Base-by-base conservation (phyloP, 2,329 filamentous ascomycete species). In the Macrophomina tecta region DNA sequence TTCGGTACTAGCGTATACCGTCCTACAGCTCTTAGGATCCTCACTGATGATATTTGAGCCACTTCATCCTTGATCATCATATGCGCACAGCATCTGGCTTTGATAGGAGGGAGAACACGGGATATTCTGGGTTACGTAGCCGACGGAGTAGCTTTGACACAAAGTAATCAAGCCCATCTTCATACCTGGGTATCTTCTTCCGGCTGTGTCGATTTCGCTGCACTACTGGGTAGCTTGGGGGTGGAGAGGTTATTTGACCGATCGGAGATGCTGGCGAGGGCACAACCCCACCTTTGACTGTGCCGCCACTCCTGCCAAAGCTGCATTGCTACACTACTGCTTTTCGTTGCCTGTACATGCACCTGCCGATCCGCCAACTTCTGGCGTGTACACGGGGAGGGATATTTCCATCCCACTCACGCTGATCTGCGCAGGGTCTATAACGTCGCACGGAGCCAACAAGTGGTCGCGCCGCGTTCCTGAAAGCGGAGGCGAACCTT, bases 281-380 rank as follows among this genome's bases (percentile, higher is more conserved):
- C 53, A 36, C 45, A 23, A 23, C 40, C 56, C 58, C 58, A 62
- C 58, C 45, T n/a, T 49, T 49, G 42, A 11, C 56, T 32, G 49
- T 32, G 9, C 52, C 58, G 45, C 58, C 58, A 62, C 58, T 62
- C 58, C 45, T 62, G 55, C 55, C 34, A 40, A n/a, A 18, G 30
- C 42, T 49, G 30, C 58, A 9, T 14, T n/a, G 16, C 23, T 4
- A 12, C 36, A 38, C n/a, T 6, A 18, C 42, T 49, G 30, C 45
- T 32, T 32, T 38, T 28, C 12, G 16, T 49, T 49, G n/a, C 16
- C 45, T 49, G 58, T 18, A 16, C 32, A 36, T 49, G n/a, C 45
- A 40, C 36, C 14, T 11, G 38, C 38, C 23, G 18, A 32, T 30
- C 32, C 36, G 36, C 5, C 38, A 9, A 9, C 36, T n/a, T 60